A percentile compares a stretch with the other conserved stretches of the same genome.
Evolutionary conservation across 2,329 filamentous ascomycete genomes (phyloP).

Genomic region (Diaporthe ampelina): DNA sequence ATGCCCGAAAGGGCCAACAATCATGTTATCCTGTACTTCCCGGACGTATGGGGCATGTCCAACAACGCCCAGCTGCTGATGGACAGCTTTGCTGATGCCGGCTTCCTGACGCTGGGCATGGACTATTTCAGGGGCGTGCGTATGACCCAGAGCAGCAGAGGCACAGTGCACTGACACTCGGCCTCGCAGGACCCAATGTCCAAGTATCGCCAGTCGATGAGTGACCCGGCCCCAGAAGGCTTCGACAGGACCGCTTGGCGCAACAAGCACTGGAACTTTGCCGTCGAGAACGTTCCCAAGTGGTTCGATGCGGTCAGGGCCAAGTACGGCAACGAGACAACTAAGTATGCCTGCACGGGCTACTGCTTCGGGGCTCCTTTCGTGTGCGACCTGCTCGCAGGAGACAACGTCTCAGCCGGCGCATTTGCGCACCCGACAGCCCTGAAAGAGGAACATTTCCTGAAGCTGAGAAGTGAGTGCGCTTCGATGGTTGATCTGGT

Average conservation of each 20-base stretch:
- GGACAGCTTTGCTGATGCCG: conserved; percentile 60
- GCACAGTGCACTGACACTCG: background rate
- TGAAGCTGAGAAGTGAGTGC: conserved; percentile 52
- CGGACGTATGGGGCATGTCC: conserved; percentile 60
- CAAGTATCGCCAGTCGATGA: conserved; percentile 53
- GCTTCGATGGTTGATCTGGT: background rate
- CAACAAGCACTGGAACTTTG: conserved; percentile 58
- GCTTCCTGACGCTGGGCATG: conserved; percentile 57
- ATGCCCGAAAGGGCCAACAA: conserved; percentile 52
- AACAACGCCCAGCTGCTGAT: conserved; percentile 59
- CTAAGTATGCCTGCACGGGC: conserved; percentile 58
- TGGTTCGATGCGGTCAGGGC: conserved; percentile 58
- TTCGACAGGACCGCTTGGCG: conserved; percentile 66
- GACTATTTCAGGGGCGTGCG: conserved; percentile 60
- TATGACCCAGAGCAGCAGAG: background rate
- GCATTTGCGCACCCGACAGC: conserved; percentile 66
- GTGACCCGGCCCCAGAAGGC: conserved; percentile 50
- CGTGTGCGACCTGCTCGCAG: conserved; percentile 57
- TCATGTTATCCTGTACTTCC: conserved; percentile 60
- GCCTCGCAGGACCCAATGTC: conserved; percentile 57
- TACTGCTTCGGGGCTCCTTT: conserved; percentile 60
- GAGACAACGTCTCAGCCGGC: conserved; percentile 55
- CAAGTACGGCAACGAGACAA: conserved; percentile 51
- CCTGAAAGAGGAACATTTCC: conserved; percentile 62
- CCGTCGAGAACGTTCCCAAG: conserved; percentile 57